These are phyloP conservation scores for Phytophthora cactorum DNA, from an alignment of 352 stramenopile genomes.

Conservation along the genomic window DNA sequence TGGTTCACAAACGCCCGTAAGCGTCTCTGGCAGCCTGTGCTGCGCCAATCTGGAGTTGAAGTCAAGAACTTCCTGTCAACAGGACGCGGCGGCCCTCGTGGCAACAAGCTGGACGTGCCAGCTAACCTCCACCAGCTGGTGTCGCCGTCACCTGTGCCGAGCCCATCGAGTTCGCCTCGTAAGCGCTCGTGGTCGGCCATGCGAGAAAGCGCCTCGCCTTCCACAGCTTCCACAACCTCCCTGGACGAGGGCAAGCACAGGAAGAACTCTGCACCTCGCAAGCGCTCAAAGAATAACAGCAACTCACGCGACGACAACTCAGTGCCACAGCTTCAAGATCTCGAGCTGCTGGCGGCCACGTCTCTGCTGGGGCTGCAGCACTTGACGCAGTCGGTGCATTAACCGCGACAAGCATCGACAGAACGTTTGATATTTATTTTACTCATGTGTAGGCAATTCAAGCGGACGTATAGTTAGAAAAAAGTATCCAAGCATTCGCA, in stretches of 20 bases:
- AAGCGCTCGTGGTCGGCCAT: constrained; percentile 67
- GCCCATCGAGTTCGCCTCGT: constrained; percentile 48
- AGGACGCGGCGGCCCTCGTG: constrained; percentile 76
- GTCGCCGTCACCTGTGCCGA: constrained; percentile 43
- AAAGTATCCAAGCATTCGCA: constrained; percentile 29
- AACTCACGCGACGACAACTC: constrained; percentile 11
- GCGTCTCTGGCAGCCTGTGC: constrained; percentile 84
- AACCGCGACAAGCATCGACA: constrained; percentile 12
- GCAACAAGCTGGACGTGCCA: constrained; percentile 81
- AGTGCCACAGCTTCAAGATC: constrained; percentile 58
- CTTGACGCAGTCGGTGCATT: constrained; percentile 77
- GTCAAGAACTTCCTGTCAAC: constrained; percentile 91
- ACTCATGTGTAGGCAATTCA: constrained; percentile 36
- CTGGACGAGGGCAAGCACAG: constrained; percentile 43
- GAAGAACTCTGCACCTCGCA: constrained; percentile 44
- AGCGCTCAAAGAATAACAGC: constrained; percentile 40
- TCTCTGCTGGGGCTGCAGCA: constrained; percentile 80
- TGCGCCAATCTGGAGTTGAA: constrained; percentile 87
- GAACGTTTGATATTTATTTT: constrained; percentile 50
- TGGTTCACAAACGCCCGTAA: constrained; percentile 92
- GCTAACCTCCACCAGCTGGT: constrained; percentile 66
- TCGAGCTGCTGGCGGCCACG: constrained; percentile 78
- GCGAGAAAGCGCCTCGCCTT: constrained; percentile 29
- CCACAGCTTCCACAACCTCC: constrained; percentile 10
- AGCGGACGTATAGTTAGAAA: constrained; percentile 26